A percentile compares a stretch with the other conserved stretches of the same genome.
phyloP scores from a whole-genome alignment of 2,329 filamentous ascomycete species.

The Byssochlamys sp. region DNA sequence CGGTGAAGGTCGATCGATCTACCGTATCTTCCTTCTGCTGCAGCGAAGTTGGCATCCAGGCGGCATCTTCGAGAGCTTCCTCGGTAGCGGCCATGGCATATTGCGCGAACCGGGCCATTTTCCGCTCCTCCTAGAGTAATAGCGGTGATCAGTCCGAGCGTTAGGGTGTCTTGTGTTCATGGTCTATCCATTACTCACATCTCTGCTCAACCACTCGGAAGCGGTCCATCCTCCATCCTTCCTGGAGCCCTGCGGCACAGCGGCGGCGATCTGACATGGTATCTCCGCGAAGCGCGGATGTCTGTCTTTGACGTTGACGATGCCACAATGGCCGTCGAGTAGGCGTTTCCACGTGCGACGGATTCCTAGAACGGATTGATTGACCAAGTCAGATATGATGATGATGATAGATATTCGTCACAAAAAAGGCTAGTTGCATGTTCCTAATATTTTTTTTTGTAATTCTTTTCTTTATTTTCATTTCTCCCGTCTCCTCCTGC shows the following conservation, averaged over 20 bases:
- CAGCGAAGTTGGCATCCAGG: slow-evolving; percentile 55
- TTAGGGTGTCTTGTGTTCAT: not conserved
- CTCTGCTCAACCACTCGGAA: slow-evolving; percentile 35
- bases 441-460: no score
- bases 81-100: slow-evolving; percentile 79
- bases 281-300: slow-evolving; percentile 59
- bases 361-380: slow-evolving; percentile 41
- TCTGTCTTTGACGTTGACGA: slow-evolving; percentile 60
- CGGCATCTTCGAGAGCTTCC: slow-evolving; percentile 76
- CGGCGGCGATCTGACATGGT: slow-evolving; percentile 73
- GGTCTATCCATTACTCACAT: slow-evolving; percentile 20
- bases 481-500: not conserved
- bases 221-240: slow-evolving; percentile 36
- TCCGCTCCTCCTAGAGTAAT: slow-evolving; percentile 50
- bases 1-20: slow-evolving; percentile 10
- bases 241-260: slow-evolving; percentile 56
- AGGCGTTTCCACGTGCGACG: slow-evolving; percentile 72
- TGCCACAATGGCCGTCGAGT: slow-evolving; percentile 67
- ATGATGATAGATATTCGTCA: no score
- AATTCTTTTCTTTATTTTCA: not conserved
- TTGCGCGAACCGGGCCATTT: slow-evolving; percentile 85
- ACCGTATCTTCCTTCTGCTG: slow-evolving; percentile 63
- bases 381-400: not conserved
- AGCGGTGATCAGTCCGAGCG: slow-evolving; percentile 6
- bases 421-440: no score